A percentile compares a stretch with the other conserved stretches of the same genome.
phyloP scores from a whole-genome alignment of 768 basidiomycete genomes.

The Lentinula sp. region DNA sequence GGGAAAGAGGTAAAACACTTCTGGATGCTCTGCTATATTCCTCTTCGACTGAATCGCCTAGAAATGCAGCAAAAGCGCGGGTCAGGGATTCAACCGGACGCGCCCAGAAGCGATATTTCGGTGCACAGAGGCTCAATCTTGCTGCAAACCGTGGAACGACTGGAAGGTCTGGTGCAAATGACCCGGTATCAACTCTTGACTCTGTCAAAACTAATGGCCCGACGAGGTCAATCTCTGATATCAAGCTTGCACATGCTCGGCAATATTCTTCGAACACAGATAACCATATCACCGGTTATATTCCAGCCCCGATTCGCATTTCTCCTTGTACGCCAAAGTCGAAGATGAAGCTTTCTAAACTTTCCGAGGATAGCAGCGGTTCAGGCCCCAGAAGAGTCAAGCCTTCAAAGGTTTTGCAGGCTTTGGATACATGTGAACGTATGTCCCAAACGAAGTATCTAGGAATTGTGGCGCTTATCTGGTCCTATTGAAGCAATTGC shows the following conservation, averaged over 20 bases:
- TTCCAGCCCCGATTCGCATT: slow-evolving; percentile 21
- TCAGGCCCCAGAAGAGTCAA: slow-evolving; percentile 9
- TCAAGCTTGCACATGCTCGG: slow-evolving; percentile 18
- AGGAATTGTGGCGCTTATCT: not conserved
- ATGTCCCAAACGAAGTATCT: slow-evolving; percentile 12
- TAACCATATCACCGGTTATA: slow-evolving; percentile 11
- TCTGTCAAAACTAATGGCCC: too few species aligned
- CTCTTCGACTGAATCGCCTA: slow-evolving; percentile 16
- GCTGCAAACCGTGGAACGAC: not conserved
- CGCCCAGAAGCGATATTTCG: slow-evolving; percentile 55
- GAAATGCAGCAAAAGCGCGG: slow-evolving; percentile 54
- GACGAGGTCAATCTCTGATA: slow-evolving; percentile 8
- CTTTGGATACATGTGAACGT: slow-evolving; percentile 39
- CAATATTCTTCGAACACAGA: not conserved
- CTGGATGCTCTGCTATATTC: not conserved
- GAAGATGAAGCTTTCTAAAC: not conserved
- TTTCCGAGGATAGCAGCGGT: not conserved
- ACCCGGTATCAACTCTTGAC: not conserved
- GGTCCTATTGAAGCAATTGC: slow-evolving; percentile 21
- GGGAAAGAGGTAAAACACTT: slow-evolving; percentile 48
- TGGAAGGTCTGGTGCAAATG: not conserved
- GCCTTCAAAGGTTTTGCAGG: slow-evolving; percentile 31
- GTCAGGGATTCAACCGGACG: slow-evolving; percentile 50
- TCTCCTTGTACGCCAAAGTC: slow-evolving; percentile 15
- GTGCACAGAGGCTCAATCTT: slow-evolving; percentile 51